These are phyloP conservation scores for Fusarium euwallaceae DNA, from an alignment of 2,329 filamentous ascomycete genomes.

Conservation along the genomic window DNA sequence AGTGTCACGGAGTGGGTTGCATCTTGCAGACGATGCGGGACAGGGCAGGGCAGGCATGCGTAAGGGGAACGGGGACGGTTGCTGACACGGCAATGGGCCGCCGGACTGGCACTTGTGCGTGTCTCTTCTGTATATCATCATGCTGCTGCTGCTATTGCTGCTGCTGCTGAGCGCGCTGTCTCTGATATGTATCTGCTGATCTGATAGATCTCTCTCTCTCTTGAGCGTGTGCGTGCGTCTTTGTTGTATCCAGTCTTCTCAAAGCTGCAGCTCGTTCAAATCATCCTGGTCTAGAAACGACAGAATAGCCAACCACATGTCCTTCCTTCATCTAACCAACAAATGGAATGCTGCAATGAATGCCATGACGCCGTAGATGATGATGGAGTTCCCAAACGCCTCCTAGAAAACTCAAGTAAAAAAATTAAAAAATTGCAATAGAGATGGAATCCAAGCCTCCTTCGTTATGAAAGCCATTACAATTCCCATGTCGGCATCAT, in stretches of 20 bases:
- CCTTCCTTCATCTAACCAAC: conserved; percentile 11
- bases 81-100: conserved; percentile 18
- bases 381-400: conserved; percentile 25
- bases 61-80: conserved; percentile 1
- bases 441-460: conserved; percentile 8
- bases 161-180: conserved; percentile 7
- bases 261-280: conserved; percentile 20
- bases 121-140: conserved; percentile 18
- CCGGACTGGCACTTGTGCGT: conserved; percentile 7
- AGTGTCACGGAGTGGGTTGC: conserved; percentile 24
- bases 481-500: conserved; percentile 1
- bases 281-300: conserved; percentile 19
- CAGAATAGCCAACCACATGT: conserved; percentile 11
- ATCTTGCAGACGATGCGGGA: conserved; percentile 7
- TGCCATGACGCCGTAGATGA: conserved; percentile 9
- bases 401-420: conserved; percentile 14
- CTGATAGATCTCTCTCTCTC: conserved; percentile 4
- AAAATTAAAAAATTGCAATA: not conserved
- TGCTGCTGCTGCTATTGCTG: not conserved
- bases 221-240: conserved; percentile 5
- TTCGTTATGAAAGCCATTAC: conserved; percentile 4
- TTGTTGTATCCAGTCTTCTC: conserved; percentile 13
- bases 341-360: not conserved
- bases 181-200: conserved; percentile 23
- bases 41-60: not conserved